Base-by-base conservation (phyloP, 2,329 filamentous ascomycete genomes). In the Ophiosphaerella korrae region DNA sequence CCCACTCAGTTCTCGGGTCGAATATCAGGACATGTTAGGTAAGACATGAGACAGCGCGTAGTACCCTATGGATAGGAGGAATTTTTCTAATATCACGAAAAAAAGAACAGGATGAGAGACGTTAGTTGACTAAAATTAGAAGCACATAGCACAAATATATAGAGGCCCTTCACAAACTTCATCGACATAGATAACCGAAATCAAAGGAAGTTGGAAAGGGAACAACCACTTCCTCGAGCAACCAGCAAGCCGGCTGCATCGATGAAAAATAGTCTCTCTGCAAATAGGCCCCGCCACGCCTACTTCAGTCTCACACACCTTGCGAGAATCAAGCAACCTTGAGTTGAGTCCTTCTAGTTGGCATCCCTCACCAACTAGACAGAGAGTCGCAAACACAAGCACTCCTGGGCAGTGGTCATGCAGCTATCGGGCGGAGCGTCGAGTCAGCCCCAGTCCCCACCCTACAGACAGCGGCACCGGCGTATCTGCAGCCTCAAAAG, bases 191-290 rank as follows among this genome's bases (percentile, higher is more conserved):
- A 29, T 29, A 29, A 29, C 26, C 41, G 41, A 45, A 36, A 18
- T 2, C 4, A 18, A 21, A 21, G 18, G 18, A 2, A 21, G 18
- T 14, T 13, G 7, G 34, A 11, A 7, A 8, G 11, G 26, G 7
- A 12, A 36, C 2, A 32, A 16, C 42, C 21, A 33, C 42, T 45
- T 38, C 42, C 34, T 45, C 42, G n/a, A 45, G 23, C 32, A 45
- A 21, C 26, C 18, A 23, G 42, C 42, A 45, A 36, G 42, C 42
- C 34, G 32, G 31, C 23, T 38, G 24, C n/a, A 29, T 45, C 42
- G 24, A 45, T 45, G 42, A 45, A 45, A 45, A 45, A 45, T 35
- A 35, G 31, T 38, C 42, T 38, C 42, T 45, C 26, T 29, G 26
- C 23, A 16, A 32, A 24, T n/a, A 38, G 24, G 42, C 42, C 33